phyloP scores from a whole-genome alignment of 345 rosid genomes.

The Raphanus sativus region DNA sequence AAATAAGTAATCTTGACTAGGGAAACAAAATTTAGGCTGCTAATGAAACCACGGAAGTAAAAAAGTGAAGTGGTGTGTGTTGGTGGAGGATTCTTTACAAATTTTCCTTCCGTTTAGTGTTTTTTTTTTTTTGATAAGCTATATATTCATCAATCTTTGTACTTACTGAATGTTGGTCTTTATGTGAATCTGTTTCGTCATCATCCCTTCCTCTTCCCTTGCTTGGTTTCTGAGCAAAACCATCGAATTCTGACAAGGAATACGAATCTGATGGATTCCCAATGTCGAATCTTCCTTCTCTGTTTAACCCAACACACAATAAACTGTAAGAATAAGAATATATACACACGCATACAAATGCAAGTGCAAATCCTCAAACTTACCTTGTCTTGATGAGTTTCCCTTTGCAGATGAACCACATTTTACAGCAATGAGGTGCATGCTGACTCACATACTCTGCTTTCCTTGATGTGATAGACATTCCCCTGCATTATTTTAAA shows the following conservation, averaged over 20 bases:
- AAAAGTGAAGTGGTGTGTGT: neutral
- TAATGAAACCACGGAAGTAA: neutral
- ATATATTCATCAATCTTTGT: neutral
- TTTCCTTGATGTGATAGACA: conserved; percentile 70
- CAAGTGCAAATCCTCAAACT: conserved; percentile 1
- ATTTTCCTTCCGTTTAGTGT: neutral
- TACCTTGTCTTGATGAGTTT: conserved; percentile 55
- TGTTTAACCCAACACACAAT: neutral
- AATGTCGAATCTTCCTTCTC: conserved; percentile 16
- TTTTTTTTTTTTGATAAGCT: neutral
- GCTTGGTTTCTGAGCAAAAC: conserved; percentile 1
- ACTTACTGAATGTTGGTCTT: conserved; percentile 8
- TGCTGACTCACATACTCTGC: conserved; percentile 50
- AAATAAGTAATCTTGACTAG: conserved; percentile 1
- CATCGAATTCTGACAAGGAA: neutral
- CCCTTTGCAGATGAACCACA: conserved; percentile 75
- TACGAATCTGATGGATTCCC: conserved; percentile 13
- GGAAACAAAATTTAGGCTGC: neutral
- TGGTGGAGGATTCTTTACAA: neutral
- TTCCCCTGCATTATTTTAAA: conserved; percentile 53
- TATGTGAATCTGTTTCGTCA: neutral
- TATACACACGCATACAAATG: neutral
- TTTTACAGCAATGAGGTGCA: conserved; percentile 65
- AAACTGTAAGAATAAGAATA: neutral
- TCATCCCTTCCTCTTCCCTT: conserved; percentile 2